phyloP scores from a whole-genome alignment of 768 basidiomycete species.

The Paxillus rubicundulus region DNA sequence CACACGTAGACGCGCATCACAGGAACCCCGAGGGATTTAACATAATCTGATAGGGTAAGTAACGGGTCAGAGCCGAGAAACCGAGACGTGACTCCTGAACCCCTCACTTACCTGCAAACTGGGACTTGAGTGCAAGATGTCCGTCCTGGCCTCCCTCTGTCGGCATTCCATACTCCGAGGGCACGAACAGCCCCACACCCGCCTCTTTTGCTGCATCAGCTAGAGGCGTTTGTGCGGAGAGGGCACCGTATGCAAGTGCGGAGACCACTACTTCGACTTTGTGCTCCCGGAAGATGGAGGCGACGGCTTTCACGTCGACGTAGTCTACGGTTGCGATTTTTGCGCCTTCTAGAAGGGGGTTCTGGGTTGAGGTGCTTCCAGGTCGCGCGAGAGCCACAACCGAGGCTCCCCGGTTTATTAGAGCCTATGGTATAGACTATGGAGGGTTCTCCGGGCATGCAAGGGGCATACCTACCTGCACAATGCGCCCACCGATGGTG shows the following conservation, averaged over 20 bases:
- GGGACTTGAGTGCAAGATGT: conserved; percentile 22
- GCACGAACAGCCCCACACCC: conserved; percentile 38
- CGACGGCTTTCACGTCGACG: conserved; percentile 21
- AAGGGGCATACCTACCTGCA: conserved; percentile 15
- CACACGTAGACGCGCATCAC: conserved; percentile 33
- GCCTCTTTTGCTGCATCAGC: conserved; percentile 38
- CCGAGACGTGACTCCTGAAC: background rate
- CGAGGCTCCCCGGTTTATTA: conserved; percentile 19
- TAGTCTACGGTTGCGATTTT: conserved; percentile 30
- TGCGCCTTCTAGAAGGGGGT: conserved; percentile 23
- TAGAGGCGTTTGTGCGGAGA: conserved; percentile 24
- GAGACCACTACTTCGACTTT: conserved; percentile 36
- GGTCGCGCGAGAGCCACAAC: conserved; percentile 26
- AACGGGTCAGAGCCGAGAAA: background rate
- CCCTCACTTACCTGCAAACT: conserved; percentile 26
- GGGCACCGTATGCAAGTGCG: conserved; percentile 29
- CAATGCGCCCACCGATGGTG: conserved; percentile 35
- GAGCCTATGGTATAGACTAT: conserved; percentile 16
- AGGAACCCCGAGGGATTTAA: conserved; percentile 31
- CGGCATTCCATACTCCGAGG: conserved; percentile 37
- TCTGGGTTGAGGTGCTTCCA: conserved; percentile 18
- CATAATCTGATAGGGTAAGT: conserved; percentile 20
- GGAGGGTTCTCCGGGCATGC: too few species aligned
- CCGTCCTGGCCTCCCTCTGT: conserved; percentile 33
- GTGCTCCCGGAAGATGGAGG: conserved; percentile 29